Conservation (phyloP, 257 asterid genomes). For the Hygrophila difformis region DNA sequence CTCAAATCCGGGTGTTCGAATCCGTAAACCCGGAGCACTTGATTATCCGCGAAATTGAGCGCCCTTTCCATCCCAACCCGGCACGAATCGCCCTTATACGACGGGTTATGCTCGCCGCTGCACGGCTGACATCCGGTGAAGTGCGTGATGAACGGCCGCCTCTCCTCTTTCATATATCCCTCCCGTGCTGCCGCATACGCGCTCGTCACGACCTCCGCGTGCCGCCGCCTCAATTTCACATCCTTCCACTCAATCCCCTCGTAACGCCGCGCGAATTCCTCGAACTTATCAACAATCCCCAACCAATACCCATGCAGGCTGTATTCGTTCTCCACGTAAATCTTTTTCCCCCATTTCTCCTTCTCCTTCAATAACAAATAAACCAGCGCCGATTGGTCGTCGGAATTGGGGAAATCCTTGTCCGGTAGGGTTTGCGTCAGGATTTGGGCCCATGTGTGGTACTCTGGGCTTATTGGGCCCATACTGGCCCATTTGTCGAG, state of each 20-base stretch:
- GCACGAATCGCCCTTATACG: slow-evolving; percentile 44
- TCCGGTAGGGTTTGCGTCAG: slow-evolving; percentile 43
- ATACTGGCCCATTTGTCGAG: slow-evolving; percentile 63
- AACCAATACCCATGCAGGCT: slow-evolving; percentile 71
- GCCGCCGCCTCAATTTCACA: slow-evolving; percentile 39
- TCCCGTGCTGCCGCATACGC: slow-evolving; percentile 33
- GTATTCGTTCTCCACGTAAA: slow-evolving; percentile 66
- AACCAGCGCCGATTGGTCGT: slow-evolving; percentile 71
- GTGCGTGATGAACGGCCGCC: slow-evolving; percentile 78
- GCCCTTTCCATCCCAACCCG: slow-evolving; percentile 63
- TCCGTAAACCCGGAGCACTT: slow-evolving; percentile 51
- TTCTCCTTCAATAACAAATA: slow-evolving; percentile 49
- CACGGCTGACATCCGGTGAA: slow-evolving; percentile 94
- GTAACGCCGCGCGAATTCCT: slow-evolving; percentile 21
- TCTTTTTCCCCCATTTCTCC: slow-evolving; percentile 49
- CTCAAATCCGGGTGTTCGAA: slow-evolving; percentile 36
- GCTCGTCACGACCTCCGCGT: slow-evolving; percentile 54
- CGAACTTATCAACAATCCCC: slow-evolving; percentile 38
- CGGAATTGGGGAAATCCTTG: slow-evolving; percentile 48
- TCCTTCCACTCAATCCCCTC: slow-evolving; percentile 21
- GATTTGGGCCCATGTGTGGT: slow-evolving; percentile 41
- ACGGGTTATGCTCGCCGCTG: slow-evolving; percentile 56
- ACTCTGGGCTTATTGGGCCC: slow-evolving; percentile 71
- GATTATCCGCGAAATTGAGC: slow-evolving; percentile 66
- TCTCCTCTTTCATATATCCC: slow-evolving; percentile 21